Base-by-base conservation (phyloP, 2,329 filamentous ascomycete genomes). In the Fusarium piperis region DNA sequence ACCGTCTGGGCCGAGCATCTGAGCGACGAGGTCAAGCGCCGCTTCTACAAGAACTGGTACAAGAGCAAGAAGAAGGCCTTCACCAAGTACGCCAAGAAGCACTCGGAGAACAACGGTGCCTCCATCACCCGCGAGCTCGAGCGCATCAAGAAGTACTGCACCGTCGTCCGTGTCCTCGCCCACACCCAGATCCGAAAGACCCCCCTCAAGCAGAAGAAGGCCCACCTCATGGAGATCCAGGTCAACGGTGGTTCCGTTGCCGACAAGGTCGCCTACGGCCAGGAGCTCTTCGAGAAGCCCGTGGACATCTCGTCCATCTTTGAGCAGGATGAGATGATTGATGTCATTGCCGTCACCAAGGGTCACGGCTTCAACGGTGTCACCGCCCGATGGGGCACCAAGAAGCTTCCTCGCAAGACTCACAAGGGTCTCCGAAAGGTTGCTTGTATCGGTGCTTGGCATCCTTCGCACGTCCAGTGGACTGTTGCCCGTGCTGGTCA, bases 41-140 rank as follows among this genome's bases (percentile, higher is more conserved):
- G 96, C 84, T 99, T 99, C 94, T 99, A 99, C 94, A 98, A 98
- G 94, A 99, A 99, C 93, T 99, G 96, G 96, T 99, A 99, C 93
- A 97, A 97, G 93, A 94, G 92, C 91, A 99, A 99, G 95, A 98
- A 98, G 94, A 99, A 99, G 95, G 96, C 96, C 74, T 99, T 99
- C 90, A 99, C 96, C 91, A 98, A 97, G 91, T 99, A 99, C 89
- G 94, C 96, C 90, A 99, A 98, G 94, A 95, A 97, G 92, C 94
- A 98, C 92, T 94, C 95, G 76, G 95, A 98, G 90, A 92, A 87
- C 89, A 93, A 86, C 87, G 95, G 94, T 81, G 88, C 93, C 79
- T 94, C 94, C 82, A 93, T 98, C 89, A 94, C 93, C 86, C 93
- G 94, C 84, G 96, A 99, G 88, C 92, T 99, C 83, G 96, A 98